A percentile compares a stretch with the other conserved stretches of the same genome.
phyloP scores from a whole-genome alignment of 75 land plant species.

The Pinus tabuliformis region DNA sequence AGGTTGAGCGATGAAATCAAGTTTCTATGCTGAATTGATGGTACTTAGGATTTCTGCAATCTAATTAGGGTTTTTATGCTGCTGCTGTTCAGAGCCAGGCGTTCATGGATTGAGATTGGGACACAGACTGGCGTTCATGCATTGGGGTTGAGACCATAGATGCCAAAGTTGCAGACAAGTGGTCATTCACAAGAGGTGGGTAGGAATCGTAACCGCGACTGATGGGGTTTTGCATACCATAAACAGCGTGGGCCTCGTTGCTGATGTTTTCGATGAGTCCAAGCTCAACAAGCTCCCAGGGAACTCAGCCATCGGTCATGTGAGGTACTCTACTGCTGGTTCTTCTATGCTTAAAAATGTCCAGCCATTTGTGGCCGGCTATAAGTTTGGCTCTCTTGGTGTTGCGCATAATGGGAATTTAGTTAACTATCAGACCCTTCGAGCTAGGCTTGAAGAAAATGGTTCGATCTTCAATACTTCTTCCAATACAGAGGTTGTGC shows the following conservation, averaged over 20 bases:
- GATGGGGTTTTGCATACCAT: slow-evolving; percentile 35
- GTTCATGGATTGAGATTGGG: too few relatives aligned
- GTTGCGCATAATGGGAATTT: slow-evolving; percentile 95
- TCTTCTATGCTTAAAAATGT: slow-evolving; percentile 74
- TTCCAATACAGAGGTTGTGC: slow-evolving; percentile 95
- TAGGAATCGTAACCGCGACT: slow-evolving; percentile 58
- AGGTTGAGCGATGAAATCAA: too few relatives aligned
- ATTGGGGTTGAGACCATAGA: too few relatives aligned
- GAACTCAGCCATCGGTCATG: slow-evolving; percentile 70
- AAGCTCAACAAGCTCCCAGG: slow-evolving; percentile 65
- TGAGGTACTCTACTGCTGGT: slow-evolving; percentile 91
- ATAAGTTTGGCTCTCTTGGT: slow-evolving; percentile 76
- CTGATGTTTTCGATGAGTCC: slow-evolving; percentile 72
- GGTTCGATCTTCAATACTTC: slow-evolving; percentile 93
- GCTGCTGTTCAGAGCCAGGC: too few relatives aligned
- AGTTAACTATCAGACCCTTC: slow-evolving; percentile 64
- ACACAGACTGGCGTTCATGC: too few relatives aligned
- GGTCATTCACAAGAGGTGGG: too few relatives aligned
- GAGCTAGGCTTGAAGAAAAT: slow-evolving; percentile 55
- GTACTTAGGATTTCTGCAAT: too few relatives aligned
- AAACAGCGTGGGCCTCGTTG: slow-evolving; percentile 81
- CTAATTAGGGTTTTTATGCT: too few relatives aligned
- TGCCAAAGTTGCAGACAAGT: too few relatives aligned
- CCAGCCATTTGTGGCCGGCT: slow-evolving; percentile 92
- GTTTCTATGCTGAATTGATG: too few relatives aligned